A percentile compares a stretch with the other conserved stretches of the same genome.
Conservation (phyloP, 768 basidiomycete species). For the Xanthoconium stramineum region DNA sequence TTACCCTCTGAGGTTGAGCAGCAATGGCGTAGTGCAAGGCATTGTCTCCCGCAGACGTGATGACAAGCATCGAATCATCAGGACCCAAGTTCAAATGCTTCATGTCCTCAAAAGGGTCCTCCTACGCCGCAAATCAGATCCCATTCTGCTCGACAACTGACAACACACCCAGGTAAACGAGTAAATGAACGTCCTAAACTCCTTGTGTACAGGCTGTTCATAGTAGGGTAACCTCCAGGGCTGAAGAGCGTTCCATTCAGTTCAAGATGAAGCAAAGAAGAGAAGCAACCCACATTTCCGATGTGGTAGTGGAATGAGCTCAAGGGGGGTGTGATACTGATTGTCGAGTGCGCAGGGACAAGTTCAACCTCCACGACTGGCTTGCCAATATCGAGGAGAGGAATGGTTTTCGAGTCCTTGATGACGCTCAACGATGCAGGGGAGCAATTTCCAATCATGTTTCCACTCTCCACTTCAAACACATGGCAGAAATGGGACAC, state of each 20-base stretch:
- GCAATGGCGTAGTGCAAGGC: slow-evolving; percentile 74
- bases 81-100: slow-evolving; percentile 53
- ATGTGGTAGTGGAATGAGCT: slow-evolving; percentile 64
- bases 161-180: slow-evolving; percentile 55
- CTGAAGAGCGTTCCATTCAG: slow-evolving; percentile 24
- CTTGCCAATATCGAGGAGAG: slow-evolving; percentile 42
- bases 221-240: slow-evolving; percentile 71
- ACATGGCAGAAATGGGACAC: slow-evolving; percentile 53
- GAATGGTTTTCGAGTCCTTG: slow-evolving; percentile 36
- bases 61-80: slow-evolving; percentile 67
- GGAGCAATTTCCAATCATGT: slow-evolving; percentile 49
- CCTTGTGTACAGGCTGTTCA: slow-evolving; percentile 64
- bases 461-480: slow-evolving; percentile 64
- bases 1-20: slow-evolving; percentile 52
- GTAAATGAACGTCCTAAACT: slow-evolving; percentile 61
- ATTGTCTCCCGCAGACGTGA: slow-evolving; percentile 79
- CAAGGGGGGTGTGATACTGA: slow-evolving; percentile 52
- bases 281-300: slow-evolving; percentile 36
- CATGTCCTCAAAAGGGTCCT: slow-evolving; percentile 76
- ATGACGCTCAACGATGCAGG: slow-evolving; percentile 33
- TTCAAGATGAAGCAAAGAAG: not conserved
- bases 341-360: slow-evolving; percentile 29
- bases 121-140: slow-evolving; percentile 34
- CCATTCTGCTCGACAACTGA: not conserved
- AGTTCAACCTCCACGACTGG: slow-evolving; percentile 29